These are phyloP conservation scores for Penicillium palitans DNA, from an alignment of 2,329 filamentous ascomycete genomes.

Conservation along the genomic window DNA sequence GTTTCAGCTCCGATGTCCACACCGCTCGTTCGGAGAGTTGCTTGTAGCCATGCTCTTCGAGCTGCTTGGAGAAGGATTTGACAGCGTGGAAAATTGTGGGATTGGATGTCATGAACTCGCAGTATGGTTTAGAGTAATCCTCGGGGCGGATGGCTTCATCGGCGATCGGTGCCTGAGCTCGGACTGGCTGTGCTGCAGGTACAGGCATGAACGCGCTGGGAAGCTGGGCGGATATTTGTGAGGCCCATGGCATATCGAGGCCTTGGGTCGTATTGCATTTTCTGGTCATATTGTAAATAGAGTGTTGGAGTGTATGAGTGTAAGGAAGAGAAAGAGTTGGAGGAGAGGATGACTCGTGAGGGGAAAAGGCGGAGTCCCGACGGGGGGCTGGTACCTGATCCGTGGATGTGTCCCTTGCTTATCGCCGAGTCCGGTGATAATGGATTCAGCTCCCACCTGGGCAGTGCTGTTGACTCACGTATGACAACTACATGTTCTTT, in stretches of 20 bases:
- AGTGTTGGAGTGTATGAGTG: not conserved
- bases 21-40: conserved; percentile 73
- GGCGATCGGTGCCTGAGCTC: conserved; percentile 17
- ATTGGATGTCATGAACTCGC: conserved; percentile 82
- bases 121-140: conserved; percentile 78
- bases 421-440: conserved; percentile 20
- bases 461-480: not conserved
- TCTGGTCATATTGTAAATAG: conserved; percentile 33
- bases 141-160: conserved; percentile 45
- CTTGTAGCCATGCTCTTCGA: conserved; percentile 70
- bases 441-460: not conserved
- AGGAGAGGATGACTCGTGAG: conserved; percentile 18
- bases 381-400: conserved; percentile 16
- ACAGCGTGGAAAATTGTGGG: conserved; percentile 94
- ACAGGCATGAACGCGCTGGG: conserved; percentile 23
- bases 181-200: conserved; percentile 16
- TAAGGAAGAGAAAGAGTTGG: conserved; percentile 9
- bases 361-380: conserved; percentile 21
- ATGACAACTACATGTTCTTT: not conserved
- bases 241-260: conserved; percentile 34
- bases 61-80: conserved; percentile 70
- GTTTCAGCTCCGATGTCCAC: conserved; percentile 71
- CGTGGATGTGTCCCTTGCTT: conserved; percentile 15
- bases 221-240: conserved; percentile 31
- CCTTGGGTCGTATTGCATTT: conserved; percentile 25